Evolutionary conservation across 2,329 filamentous ascomycete species (phyloP).

Genomic region (Mycosphaerella sp.): DNA sequence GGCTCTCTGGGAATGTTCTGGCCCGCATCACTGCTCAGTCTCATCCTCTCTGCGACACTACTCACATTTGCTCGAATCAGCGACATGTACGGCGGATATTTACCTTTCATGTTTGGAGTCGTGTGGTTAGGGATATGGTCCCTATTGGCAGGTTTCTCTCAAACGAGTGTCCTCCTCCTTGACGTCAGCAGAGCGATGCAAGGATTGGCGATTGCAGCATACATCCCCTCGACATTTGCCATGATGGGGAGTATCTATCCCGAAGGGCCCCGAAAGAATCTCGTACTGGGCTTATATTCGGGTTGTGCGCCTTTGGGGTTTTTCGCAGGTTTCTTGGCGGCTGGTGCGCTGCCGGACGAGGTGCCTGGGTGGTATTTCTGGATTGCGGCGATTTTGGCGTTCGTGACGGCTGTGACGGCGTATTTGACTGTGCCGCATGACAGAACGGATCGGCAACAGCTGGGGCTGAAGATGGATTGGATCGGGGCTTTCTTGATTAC

Average conservation of each 20-base stretch:
- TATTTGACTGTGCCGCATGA: constrained; percentile 33
- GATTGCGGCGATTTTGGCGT: constrained; percentile 28
- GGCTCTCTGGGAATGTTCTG: constrained; percentile 30
- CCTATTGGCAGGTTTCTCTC: constrained; percentile 31
- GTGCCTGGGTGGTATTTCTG: constrained; percentile 33
- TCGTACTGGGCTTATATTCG: constrained; percentile 33
- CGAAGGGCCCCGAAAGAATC: constrained; percentile 31
- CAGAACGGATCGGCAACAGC: constrained; percentile 26
- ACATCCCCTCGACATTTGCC: constrained; percentile 32
- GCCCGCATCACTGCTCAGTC: constrained; percentile 33
- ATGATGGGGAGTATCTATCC: constrained; percentile 32
- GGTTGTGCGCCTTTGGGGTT: constrained; percentile 35
- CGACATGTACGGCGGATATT: constrained; percentile 35
- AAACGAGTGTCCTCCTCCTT: constrained; percentile 25
- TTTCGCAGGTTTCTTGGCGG: constrained; percentile 32
- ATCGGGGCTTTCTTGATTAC: constrained; percentile 32
- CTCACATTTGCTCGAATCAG: constrained; percentile 32
- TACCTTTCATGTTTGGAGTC: constrained; percentile 32
- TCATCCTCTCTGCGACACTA: constrained; percentile 32
- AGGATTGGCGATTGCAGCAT: constrained; percentile 34
- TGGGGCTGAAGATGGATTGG: constrained; percentile 36
- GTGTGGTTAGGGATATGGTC: constrained; percentile 34
- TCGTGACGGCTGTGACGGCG: constrained; percentile 27
- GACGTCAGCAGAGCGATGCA: constrained; percentile 35
- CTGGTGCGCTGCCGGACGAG: constrained; percentile 26